phyloP scores from a whole-genome alignment of 345 rosid species.

The Eucalyptus melliodora region DNA sequence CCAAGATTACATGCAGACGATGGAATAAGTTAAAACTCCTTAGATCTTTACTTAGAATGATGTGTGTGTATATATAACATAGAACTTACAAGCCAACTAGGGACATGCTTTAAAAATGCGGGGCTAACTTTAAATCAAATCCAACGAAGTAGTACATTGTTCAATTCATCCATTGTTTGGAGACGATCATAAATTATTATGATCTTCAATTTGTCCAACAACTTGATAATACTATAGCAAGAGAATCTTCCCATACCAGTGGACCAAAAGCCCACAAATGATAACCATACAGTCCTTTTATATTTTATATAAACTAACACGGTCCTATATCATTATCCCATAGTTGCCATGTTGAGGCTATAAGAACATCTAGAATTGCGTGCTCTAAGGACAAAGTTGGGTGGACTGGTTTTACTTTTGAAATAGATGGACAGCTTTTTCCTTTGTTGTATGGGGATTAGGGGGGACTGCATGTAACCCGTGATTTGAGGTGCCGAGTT shows the following conservation, averaged over 20 bases:
- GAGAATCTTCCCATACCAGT: neutral
- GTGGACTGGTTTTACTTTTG: neutral
- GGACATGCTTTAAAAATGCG: rapidly evolving
- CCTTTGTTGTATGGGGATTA: neutral
- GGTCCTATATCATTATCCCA: neutral
- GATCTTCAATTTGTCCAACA: neutral
- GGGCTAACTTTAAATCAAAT: neutral
- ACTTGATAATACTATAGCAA: neutral
- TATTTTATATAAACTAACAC: too few species aligned
- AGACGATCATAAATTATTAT: neutral
- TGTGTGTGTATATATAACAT: neutral
- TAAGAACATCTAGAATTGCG: neutral
- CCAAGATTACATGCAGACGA: neutral
- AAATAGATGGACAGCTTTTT: neutral
- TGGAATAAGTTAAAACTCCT: neutral
- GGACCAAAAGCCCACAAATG: neutral
- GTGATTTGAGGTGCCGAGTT: neutral
- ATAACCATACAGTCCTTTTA: neutral
- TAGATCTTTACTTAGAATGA: neutral
- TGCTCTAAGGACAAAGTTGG: neutral
- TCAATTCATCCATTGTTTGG: neutral
- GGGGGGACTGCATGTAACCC: neutral
- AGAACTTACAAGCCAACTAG: neutral
- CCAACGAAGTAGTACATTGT: neutral
- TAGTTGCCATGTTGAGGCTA: neutral